Conservation (phyloP, 306 rosid genomes). For the Begonia masoniana region DNA sequence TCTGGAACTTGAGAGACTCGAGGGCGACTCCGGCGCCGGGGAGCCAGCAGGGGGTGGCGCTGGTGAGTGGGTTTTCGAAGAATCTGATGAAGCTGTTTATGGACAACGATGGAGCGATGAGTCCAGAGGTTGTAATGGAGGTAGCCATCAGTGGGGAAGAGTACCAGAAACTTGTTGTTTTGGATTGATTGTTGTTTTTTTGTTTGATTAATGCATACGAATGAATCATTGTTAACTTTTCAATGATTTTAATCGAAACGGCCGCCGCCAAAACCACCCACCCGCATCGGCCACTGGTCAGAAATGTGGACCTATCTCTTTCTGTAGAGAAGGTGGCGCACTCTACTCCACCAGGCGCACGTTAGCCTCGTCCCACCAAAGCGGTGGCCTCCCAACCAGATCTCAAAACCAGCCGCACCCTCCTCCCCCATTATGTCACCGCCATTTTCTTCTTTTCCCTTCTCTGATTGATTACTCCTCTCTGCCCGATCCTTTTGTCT, state of each 20-base stretch:
- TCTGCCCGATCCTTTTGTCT: not conserved
- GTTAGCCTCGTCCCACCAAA: slow-evolving; percentile 43
- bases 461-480: slow-evolving; percentile 11
- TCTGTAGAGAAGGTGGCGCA: slow-evolving; percentile 7
- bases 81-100: slow-evolving; percentile 14
- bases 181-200: slow-evolving; percentile 11
- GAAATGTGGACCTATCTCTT: no score
- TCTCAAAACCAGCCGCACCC: slow-evolving; percentile 59
- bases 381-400: slow-evolving; percentile 68
- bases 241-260: no score
- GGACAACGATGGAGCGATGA: slow-evolving; percentile 8
- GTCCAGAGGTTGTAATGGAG: slow-evolving; percentile 17
- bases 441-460: slow-evolving; percentile 18
- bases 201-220: no score
- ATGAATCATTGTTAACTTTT: no score
- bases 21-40: slow-evolving; percentile 13
- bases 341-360: slow-evolving; percentile 22
- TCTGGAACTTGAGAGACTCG: slow-evolving; percentile 25
- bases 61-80: slow-evolving; percentile 27
- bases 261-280: no score
- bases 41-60: slow-evolving; percentile 15
- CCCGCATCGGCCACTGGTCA: no score
- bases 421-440: slow-evolving; percentile 17
- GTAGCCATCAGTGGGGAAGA: slow-evolving; percentile 13
- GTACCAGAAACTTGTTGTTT: slow-evolving; percentile 21